Percentiles rank a stretch among this genome's conserved stretches.
Evolutionary conservation across 345 rosid genomes (phyloP).

Genomic region (Lenwebbia sp.): DNA sequence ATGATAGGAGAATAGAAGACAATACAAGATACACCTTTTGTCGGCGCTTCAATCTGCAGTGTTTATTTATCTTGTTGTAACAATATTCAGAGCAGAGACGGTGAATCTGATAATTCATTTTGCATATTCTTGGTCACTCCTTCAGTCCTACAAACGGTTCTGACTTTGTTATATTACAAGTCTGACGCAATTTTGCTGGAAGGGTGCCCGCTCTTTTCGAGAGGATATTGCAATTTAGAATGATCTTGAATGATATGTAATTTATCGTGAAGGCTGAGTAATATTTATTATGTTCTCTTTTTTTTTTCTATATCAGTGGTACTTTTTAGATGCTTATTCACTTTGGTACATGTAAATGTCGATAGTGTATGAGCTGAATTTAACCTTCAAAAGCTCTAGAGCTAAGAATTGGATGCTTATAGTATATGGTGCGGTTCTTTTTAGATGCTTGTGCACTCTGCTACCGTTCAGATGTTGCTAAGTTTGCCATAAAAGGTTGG

Average conservation of each 20-base stretch:
- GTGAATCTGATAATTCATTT: not conserved
- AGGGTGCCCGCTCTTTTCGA: not conserved
- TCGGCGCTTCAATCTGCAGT: not conserved
- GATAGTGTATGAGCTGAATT: not conserved
- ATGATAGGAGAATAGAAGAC: not conserved
- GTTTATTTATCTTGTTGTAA: not conserved
- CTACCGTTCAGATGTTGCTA: not conserved
- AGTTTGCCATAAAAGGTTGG: not conserved
- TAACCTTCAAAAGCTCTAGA: not conserved
- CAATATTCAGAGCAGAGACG: not conserved
- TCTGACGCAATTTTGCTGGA: not conserved
- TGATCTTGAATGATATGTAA: not conserved
- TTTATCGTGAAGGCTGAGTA: not conserved
- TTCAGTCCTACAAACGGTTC: not conserved
- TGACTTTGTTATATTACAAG: not conserved
- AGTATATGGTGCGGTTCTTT: not conserved
- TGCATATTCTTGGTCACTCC: not conserved
- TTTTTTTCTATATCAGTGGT: not conserved
- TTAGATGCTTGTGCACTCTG: not conserved
- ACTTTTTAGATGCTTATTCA: not conserved
- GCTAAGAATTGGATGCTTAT: not conserved
- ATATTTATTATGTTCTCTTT: not conserved
- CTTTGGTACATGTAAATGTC: not conserved
- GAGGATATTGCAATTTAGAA: not conserved
- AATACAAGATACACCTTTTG: not conserved